Evolutionary conservation across 306 rosid species (phyloP).

Genomic region (Inga laurina): DNA sequence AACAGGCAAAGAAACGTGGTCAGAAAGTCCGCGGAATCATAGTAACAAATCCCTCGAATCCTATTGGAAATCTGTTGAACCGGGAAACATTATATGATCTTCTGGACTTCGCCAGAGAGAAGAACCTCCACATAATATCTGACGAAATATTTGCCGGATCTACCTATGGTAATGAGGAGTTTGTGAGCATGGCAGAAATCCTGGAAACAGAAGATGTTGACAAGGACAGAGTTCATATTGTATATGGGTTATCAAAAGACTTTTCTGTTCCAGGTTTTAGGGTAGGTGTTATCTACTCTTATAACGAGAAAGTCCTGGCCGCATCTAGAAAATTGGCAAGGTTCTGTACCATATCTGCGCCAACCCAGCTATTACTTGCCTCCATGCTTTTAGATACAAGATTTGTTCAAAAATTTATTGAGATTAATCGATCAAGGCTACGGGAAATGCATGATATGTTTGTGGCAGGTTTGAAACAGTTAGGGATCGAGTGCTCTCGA

Average conservation of each 20-base stretch:
- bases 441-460: slow-evolving; percentile 51
- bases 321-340: slow-evolving; percentile 71
- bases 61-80: slow-evolving; percentile 65
- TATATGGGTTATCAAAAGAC: slow-evolving; percentile 74
- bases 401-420: slow-evolving; percentile 56
- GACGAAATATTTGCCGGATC: slow-evolving; percentile 75
- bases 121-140: slow-evolving; percentile 85
- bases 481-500: slow-evolving; percentile 64
- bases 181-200: slow-evolving; percentile 78
- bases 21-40: slow-evolving; percentile 80
- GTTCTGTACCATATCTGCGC: slow-evolving; percentile 71
- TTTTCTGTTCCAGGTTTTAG: slow-evolving; percentile 78
- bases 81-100: slow-evolving; percentile 66
- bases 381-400: slow-evolving; percentile 79
- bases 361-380: slow-evolving; percentile 69
- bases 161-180: slow-evolving; percentile 51
- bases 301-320: slow-evolving; percentile 62
- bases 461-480: slow-evolving; percentile 71
- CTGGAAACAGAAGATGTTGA: slow-evolving; percentile 65
- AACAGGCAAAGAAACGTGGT: slow-evolving; percentile 87
- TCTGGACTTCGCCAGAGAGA: slow-evolving; percentile 89
- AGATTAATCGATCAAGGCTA: slow-evolving; percentile 54
- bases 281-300: slow-evolving; percentile 76
- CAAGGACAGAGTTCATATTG: slow-evolving; percentile 79
- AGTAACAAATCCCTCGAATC: slow-evolving; percentile 78